Evolutionary conservation across 306 rosid genomes (phyloP).

Genomic region (Astragalus glycyphyllos): DNA sequence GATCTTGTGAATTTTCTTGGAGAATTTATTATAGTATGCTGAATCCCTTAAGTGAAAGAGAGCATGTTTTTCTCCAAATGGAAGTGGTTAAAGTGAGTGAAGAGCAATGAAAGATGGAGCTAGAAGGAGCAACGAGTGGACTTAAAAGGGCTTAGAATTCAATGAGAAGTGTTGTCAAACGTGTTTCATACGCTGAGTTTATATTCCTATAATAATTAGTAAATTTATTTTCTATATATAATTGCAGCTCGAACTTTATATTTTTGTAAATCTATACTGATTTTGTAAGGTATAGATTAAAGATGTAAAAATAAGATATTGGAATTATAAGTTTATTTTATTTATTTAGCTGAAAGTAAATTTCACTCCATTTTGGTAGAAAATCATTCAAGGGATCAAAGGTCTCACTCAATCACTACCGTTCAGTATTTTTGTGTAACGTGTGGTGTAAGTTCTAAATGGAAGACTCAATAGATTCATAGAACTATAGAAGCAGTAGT

Average conservation of each 20-base stretch:
- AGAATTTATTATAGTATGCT: conserved; percentile 4
- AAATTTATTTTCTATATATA: neutral
- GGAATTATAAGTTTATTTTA: neutral
- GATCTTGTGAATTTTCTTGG: conserved; percentile 48
- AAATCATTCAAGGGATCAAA: conserved; percentile 18
- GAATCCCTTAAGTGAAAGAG: neutral
- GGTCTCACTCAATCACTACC: conserved; percentile 40
- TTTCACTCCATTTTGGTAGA: conserved; percentile 35
- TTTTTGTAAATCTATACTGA: no score
- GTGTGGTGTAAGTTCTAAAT: conserved; percentile 37
- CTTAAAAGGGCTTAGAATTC: conserved; percentile 34
- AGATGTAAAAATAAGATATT: no score
- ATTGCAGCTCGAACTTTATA: no score
- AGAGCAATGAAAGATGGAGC: conserved; percentile 22
- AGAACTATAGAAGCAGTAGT: conserved; percentile 23
- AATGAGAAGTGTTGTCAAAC: conserved; percentile 21
- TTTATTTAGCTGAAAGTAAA: conserved; percentile 5
- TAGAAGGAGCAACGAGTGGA: conserved; percentile 20
- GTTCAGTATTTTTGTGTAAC: conserved; percentile 28
- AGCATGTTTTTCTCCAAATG: conserved; percentile 16
- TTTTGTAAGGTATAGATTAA: no score
- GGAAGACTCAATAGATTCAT: neutral
- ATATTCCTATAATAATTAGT: no score
- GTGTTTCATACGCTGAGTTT: conserved; percentile 5
- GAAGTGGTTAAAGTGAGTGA: neutral